Evolutionary conservation across 495 filamentous ascomycete genomes (phyloP).

Genomic region (Neurospora sp.): DNA sequence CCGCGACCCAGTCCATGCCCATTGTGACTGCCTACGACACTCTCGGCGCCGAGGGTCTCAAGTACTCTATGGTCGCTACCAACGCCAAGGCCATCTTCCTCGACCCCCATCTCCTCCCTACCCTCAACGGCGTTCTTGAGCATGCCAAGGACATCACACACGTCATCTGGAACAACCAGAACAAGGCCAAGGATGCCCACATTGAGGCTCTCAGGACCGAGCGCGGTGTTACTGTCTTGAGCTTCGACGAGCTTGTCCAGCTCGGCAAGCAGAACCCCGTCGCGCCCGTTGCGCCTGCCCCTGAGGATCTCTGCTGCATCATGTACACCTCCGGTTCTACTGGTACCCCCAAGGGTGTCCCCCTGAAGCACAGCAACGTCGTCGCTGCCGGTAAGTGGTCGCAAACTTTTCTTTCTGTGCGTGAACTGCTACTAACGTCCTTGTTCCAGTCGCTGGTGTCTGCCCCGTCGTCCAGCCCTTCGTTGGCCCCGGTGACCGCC

Average conservation of each 20-base stretch:
- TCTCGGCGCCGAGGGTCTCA: constrained; percentile 84
- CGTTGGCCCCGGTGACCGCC: constrained; percentile 73
- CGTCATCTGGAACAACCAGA: constrained; percentile 82
- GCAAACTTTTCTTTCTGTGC: neutral
- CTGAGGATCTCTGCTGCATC: constrained; percentile 91
- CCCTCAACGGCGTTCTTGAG: constrained; percentile 70
- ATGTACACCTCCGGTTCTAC: constrained; percentile 99
- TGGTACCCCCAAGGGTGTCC: constrained; percentile 90
- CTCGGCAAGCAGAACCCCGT: constrained; percentile 73
- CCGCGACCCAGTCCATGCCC: constrained; percentile 49
- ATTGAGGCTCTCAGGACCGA: constrained; percentile 72
- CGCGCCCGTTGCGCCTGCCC: constrained; percentile 68
- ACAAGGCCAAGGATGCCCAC: constrained; percentile 65
- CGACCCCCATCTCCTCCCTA: constrained; percentile 73
- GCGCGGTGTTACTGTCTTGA: constrained; percentile 60
- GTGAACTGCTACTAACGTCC: neutral
- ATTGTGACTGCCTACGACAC: constrained; percentile 74
- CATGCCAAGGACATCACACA: constrained; percentile 68
- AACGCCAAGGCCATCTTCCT: constrained; percentile 81
- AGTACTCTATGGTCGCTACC: constrained; percentile 85
- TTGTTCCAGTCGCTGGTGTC: constrained; percentile 68
- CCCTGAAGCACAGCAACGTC: constrained; percentile 80
- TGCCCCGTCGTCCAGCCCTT: constrained; percentile 75
- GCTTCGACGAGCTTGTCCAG: constrained; percentile 76
- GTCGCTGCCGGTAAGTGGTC: constrained; percentile 66